phyloP scores from a whole-genome alignment of 805 yeast species.

The Wickerhamomyces tratensis region DNA sequence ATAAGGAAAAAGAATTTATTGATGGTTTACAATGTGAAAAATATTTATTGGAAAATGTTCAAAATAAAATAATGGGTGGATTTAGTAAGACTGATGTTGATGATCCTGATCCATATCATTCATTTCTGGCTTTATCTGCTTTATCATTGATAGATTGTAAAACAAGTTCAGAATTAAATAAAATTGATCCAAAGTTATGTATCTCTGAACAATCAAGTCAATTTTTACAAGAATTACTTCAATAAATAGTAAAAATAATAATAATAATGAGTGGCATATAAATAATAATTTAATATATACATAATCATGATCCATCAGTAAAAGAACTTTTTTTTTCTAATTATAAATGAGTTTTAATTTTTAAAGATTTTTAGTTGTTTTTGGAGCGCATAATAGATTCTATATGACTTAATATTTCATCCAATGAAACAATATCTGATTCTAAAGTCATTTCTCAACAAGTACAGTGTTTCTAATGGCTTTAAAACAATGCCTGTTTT shows the following conservation, averaged over 20 bases:
- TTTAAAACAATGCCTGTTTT: too few species aligned
- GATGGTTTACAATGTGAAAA: slow-evolving; percentile 24
- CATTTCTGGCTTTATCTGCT: slow-evolving; percentile 51
- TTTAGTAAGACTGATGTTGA: slow-evolving; percentile 58
- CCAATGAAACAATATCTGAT: too few species aligned
- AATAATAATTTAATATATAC: too few species aligned
- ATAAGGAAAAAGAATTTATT: slow-evolving; percentile 19
- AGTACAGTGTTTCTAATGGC: too few species aligned
- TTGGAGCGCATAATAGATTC: too few species aligned
- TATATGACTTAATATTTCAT: too few species aligned
- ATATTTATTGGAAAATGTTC: slow-evolving; percentile 47
- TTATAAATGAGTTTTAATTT: too few species aligned
- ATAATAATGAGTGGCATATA: background rate
- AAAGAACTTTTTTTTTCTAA: too few species aligned
- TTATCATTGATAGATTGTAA: slow-evolving; percentile 27
- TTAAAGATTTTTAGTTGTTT: too few species aligned
- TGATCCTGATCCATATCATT: slow-evolving; percentile 64
- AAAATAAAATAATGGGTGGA: slow-evolving; percentile 62
- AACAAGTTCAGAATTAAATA: slow-evolving; percentile 5
- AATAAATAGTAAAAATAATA: background rate
- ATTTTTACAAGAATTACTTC: slow-evolving; percentile 1
- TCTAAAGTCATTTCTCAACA: too few species aligned
- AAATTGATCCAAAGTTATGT: slow-evolving; percentile 17
- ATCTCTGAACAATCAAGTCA: slow-evolving; percentile 10
- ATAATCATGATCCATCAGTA: too few species aligned